phyloP scores from a whole-genome alignment of 177 flowering plant species.

The Vitis hybrid region DNA sequence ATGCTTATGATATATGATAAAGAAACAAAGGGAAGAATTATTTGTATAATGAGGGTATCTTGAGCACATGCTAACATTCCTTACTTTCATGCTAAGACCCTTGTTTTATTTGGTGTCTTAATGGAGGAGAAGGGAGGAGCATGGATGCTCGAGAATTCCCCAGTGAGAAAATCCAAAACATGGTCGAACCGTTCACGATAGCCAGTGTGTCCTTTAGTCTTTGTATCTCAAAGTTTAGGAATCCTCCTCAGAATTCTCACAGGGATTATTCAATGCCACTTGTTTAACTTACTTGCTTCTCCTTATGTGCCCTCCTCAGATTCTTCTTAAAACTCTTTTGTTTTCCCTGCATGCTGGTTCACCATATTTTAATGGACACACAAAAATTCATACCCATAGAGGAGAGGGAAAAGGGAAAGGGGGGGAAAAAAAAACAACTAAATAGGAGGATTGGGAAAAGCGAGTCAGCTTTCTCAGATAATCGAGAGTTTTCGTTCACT shows the following conservation, averaged over 20 bases:
- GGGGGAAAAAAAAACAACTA: fast-evolving
- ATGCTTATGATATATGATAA: neutral
- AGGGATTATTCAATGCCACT: conserved; percentile 14
- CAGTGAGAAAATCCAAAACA: conserved; percentile 24
- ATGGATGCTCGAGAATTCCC: conserved; percentile 34
- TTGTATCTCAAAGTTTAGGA: conserved; percentile 47
- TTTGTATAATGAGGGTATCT: conserved; percentile 21
- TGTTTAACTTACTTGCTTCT: conserved; percentile 40
- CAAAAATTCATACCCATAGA: neutral
- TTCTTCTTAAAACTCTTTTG: conserved; percentile 45
- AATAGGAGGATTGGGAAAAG: neutral
- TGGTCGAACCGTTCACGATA: conserved; percentile 18
- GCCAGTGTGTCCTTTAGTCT: conserved; percentile 45
- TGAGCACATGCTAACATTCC: conserved; percentile 39
- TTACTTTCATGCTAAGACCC: conserved; percentile 29
- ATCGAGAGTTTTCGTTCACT: neutral
- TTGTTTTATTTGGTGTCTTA: conserved; percentile 36
- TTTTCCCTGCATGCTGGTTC: conserved; percentile 20
- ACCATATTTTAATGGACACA: too few species aligned
- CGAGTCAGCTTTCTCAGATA: conserved; percentile 14
- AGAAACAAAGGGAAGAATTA: conserved; percentile 1
- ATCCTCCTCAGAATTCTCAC: conserved; percentile 52
- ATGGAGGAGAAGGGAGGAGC: conserved; percentile 18
- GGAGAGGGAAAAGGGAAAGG: neutral
- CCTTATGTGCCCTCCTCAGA: conserved; percentile 37